Evolutionary conservation across 495 filamentous ascomycete genomes (phyloP).

Genomic region (Cetradonia linearis): DNA sequence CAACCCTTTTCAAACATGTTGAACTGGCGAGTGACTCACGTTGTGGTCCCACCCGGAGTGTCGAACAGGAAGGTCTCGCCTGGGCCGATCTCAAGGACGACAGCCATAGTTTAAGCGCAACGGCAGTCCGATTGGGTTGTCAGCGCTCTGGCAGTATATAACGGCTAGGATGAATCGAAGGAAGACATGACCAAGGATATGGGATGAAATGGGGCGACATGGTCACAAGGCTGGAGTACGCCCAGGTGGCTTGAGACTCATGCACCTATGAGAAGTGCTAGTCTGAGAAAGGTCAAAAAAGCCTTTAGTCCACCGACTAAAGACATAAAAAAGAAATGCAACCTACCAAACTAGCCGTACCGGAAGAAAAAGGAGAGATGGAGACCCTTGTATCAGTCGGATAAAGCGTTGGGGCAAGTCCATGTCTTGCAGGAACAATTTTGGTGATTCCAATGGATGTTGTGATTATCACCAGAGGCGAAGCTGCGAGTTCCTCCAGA

Average conservation of each 20-base stretch:
- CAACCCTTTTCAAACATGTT: no score
- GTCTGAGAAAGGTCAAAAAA: not conserved
- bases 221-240: constrained; percentile 6
- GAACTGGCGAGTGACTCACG: constrained; percentile 1
- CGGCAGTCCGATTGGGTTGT: not conserved
- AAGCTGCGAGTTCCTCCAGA: no score
- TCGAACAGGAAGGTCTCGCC: constrained; percentile 10
- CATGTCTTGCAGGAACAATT: no score
- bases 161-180: not conserved
- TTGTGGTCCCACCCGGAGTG: constrained; percentile 8
- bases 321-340: not conserved
- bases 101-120: not conserved
- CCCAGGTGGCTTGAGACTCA: constrained; percentile 10
- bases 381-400: no score
- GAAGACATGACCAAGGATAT: not conserved
- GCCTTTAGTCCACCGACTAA: not conserved
- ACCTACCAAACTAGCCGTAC: not conserved
- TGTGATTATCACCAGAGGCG: no score
- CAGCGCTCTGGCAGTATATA: not conserved
- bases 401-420: no score
- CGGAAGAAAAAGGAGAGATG: no score
- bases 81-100: constrained; percentile 5
- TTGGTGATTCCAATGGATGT: no score
- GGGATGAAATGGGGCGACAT: not conserved
- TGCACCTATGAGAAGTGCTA: not conserved